Percentiles rank a stretch among this genome's conserved stretches.
phyloP scores from a whole-genome alignment of 257 asterid species.

The Solanum dulcamara region DNA sequence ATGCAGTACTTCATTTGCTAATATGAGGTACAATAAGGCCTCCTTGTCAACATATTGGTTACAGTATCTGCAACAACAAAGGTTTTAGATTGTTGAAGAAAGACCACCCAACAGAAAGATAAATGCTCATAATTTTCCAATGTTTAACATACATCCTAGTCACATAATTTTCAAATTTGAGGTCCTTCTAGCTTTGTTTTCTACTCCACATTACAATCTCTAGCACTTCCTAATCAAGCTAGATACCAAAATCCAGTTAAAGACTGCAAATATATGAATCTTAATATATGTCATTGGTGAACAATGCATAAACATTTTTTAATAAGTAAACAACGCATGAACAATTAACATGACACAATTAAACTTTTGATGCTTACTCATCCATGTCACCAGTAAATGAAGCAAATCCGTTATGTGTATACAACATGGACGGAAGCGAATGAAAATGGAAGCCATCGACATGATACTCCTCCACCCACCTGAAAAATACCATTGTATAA shows the following conservation, averaged over 20 bases:
- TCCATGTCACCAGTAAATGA: conserved; percentile 87
- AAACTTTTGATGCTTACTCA: conserved; percentile 52
- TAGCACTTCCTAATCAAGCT: not conserved
- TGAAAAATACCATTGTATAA: conserved; percentile 20
- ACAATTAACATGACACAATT: not conserved
- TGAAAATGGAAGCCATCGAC: conserved; percentile 92
- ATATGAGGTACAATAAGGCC: conserved; percentile 72
- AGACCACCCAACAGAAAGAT: not conserved
- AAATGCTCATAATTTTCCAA: not conserved
- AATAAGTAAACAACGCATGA: not conserved
- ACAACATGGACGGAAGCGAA: conserved; percentile 91
- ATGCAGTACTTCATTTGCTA: conserved; percentile 86
- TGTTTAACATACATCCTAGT: not conserved
- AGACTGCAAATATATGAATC: not conserved
- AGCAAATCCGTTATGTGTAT: conserved; percentile 95
- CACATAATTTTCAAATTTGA: not conserved
- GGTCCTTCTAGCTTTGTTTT: not conserved
- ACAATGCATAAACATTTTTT: not conserved
- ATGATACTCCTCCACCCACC: conserved; percentile 98
- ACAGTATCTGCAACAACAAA: conserved; percentile 58
- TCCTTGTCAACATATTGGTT: conserved; percentile 94
- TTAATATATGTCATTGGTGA: not conserved
- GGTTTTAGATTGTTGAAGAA: not conserved
- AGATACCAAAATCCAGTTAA: not conserved
- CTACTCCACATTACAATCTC: not conserved